Percentiles rank a stretch among this genome's conserved stretches.
Evolutionary conservation across 345 rosid species (phyloP).

Genomic region (Conringia planisiliqua): DNA sequence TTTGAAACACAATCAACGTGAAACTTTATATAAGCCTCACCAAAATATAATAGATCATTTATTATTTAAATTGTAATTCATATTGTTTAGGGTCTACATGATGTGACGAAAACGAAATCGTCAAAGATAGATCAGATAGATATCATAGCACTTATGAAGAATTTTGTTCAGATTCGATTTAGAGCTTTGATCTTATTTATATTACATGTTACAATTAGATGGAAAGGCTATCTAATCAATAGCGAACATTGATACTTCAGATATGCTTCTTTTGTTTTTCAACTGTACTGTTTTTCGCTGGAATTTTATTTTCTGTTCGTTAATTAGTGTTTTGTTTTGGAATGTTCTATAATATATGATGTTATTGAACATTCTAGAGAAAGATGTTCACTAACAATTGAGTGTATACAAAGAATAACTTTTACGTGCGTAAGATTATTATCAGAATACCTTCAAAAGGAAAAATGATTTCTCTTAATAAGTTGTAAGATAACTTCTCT

Average conservation of each 20-base stretch:
- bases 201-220: background rate
- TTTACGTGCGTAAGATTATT: background rate
- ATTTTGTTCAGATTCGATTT: too few relatives aligned
- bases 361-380: background rate
- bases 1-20: conserved; percentile 24
- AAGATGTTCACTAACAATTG: background rate
- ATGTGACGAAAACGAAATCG: background rate
- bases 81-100: background rate
- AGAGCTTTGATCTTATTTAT: background rate
- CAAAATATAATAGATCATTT: background rate
- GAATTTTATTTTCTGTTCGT: background rate
- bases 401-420: background rate
- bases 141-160: background rate
- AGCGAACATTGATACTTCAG: background rate
- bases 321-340: background rate
- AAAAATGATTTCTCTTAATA: background rate
- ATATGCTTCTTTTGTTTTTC: background rate
- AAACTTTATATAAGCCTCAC: conserved; percentile 5
- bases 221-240: background rate
- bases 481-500: background rate
- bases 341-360: background rate
- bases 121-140: background rate
- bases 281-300: background rate
- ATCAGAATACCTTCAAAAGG: background rate
- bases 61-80: background rate